Evolutionary conservation across 352 stramenopile genomes (phyloP), one percentile per base, ranked within the genome.

Genomic region (Thalassiosira hispida): DNA sequence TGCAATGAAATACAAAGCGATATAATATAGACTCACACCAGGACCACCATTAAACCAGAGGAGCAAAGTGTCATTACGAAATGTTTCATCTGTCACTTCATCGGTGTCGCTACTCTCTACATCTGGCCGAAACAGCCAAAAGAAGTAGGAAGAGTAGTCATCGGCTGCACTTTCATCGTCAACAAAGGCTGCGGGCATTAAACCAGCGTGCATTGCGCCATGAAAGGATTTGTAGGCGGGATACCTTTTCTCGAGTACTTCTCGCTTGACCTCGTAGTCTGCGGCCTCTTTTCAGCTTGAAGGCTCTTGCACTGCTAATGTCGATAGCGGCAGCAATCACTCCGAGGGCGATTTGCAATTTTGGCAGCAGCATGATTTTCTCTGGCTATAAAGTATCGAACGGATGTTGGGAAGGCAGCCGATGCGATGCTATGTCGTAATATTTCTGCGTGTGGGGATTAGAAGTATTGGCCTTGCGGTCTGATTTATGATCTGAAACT

Each of bases 11-110:
- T n/a, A n/a, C n/a, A n/a, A n/a, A n/a, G n/a, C n/a, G n/a, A n/a
- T n/a, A n/a, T n/a, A n/a, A n/a, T n/a, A n/a, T n/a, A 29, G 20
- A 70, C 47, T 60, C 27, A 59, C 42, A 25, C 79, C 80, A 18
- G 79, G 80, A 16, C 83, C 80, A 33, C 85, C 85, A 77, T 91
- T 91, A 1, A 91, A 51, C 85, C 85, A 91, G 51, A 87, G 78
- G 8, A 87, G 31, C 20, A 91, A 62, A 23, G 81, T 83, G 52
- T 88, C 81, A 69, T 83, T 57, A n/a, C 73, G 71, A 73, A 86
- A 82, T 9, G 72, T 71, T 60, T 81, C 71, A 56, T 40, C 57
- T 18, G 59, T 35, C 23, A 12, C n/a, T 23, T 61, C 46, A 16
- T 63, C 57, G 4, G 38, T n/a, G 8, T 63, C 31, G 25, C 23